These are phyloP conservation scores for Ogataea ramenticola DNA, from an alignment of 805 yeast species.

Conservation along the genomic window DNA sequence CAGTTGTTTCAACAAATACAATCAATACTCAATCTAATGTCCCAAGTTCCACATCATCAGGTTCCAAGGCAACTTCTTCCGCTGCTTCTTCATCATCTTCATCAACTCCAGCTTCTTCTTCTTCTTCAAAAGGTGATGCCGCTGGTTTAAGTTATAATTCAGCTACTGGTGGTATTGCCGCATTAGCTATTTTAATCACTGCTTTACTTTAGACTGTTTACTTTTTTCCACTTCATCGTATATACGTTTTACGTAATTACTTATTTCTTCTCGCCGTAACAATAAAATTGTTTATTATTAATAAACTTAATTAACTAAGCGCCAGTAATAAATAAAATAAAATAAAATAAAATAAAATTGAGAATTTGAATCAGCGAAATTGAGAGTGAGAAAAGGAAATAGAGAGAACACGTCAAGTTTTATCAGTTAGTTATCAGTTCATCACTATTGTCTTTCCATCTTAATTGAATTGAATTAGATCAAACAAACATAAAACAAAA, in stretches of 20 bases:
- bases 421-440: neutral
- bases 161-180: neutral
- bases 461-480: too few species aligned
- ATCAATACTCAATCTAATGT: conserved; percentile 23
- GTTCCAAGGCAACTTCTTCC: conserved; percentile 18
- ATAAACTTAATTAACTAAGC: too few species aligned
- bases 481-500: conserved; percentile 11
- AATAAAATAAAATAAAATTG: too few species aligned
- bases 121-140: conserved; percentile 6
- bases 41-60: conserved; percentile 1
- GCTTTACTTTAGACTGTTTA: neutral
- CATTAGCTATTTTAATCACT: neutral
- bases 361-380: too few species aligned
- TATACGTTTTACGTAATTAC: neutral
- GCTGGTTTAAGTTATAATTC: neutral
- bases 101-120: conserved; percentile 10
- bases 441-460: too few species aligned
- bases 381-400: too few species aligned
- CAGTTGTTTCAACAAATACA: conserved; percentile 27
- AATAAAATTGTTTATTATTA: too few species aligned
- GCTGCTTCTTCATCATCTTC: conserved; percentile 11
- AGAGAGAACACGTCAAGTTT: conserved; percentile 1
- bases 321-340: too few species aligned
- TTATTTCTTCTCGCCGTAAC: neutral
- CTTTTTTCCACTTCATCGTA: too few species aligned